Base-by-base conservation (phyloP, 73 alveolate genomes). In the Durusdinium trenchii region DNA sequence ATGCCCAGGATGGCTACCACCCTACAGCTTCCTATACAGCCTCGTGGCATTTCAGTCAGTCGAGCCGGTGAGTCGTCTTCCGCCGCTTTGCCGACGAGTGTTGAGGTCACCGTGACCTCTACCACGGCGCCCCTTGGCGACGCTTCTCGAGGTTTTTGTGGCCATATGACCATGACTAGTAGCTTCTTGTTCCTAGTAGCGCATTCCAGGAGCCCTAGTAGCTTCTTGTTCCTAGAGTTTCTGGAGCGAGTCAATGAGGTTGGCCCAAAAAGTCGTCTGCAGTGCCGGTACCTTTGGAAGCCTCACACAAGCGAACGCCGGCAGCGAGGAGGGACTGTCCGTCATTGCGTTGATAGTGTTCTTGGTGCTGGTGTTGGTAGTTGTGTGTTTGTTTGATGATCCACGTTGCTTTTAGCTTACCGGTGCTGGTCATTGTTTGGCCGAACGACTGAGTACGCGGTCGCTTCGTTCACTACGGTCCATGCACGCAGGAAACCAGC, bases 401-500 rank as follows among this genome's bases (percentile, higher is more conserved):
- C n/a, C n/a, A n/a, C n/a, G n/a, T n/a, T n/a, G n/a, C n/a, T n/a
- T n/a, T n/a, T n/a, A n/a, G n/a, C n/a, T n/a, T n/a, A n/a, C n/a
- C n/a, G n/a, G n/a, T n/a, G n/a, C n/a, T n/a, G n/a, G n/a, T n/a
- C n/a, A n/a, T n/a, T n/a, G n/a, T n/a, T n/a, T n/a, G n/a, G n/a
- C n/a, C n/a, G n/a, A n/a, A n/a, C n/a, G n/a, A n/a, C n/a, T n/a
- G n/a, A n/a, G n/a, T n/a, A n/a, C n/a, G n/a, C n/a, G n/a, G n/a
- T n/a, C n/a, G n/a, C n/a, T n/a, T n/a, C n/a, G n/a, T n/a, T n/a
- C n/a, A n/a, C n/a, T n/a, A n/a, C n/a, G n/a, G n/a, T n/a, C n/a
- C n/a, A n/a, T n/a, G 87, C n/a, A 60, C 54, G n/a, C 87, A 78
- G 87, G 94, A 51, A 38, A 84, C 94, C 52, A 84, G 94, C 94